Base-by-base conservation (phyloP, 169 alveolate genomes). In the Eimeria necatrix region DNA sequence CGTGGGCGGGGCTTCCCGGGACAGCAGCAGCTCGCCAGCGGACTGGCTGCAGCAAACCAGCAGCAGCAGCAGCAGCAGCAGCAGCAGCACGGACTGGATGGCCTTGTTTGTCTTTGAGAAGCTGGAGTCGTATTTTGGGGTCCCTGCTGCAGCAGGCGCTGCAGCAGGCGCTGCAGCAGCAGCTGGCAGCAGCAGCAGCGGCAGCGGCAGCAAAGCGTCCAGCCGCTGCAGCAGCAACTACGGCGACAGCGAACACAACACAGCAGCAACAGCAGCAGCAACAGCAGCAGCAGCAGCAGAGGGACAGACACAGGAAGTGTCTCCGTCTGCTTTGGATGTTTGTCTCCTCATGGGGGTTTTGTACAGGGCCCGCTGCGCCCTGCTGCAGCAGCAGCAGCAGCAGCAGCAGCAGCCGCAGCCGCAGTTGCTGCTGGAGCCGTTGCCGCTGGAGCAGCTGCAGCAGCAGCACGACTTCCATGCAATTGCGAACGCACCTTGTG, bases 11-110 rank as follows among this genome's bases (percentile, higher is more conserved):
- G 53, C 14, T 9, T 16, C 49, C 18, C 56, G 24, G 5, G 84
- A 73, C 84, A 32, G 84, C 84, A n/a, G 48, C 52, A 9, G 46
- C 24, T 24, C 84, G 5, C 26, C 49, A 24, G 84, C 10, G 20
- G 84, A 73, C 16, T 24, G 48, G 48, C 56, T 18, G n/a, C 46
- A 73, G 84, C 48, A n/a, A 10, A 32, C 18, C 48, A 24, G 84
- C 56, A 73, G 84, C 84, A 24, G 84, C 56, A 73, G 84, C 84
- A 73, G 84, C 84, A n/a, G 84, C 84, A 73, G 56, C 48, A 24
- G 84, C 56, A 73, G 84, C 84, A 73, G 53, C 84, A n/a, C 20
- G 64, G 84, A 73, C 53, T 73, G 84, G 84, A 73, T 4, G 18
- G 84, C 52, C n/a, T 18, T 73, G 56, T 73, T 73, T 18, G 84